Conservation (phyloP, 148 eudicot species). For the Cornus controversa region DNA sequence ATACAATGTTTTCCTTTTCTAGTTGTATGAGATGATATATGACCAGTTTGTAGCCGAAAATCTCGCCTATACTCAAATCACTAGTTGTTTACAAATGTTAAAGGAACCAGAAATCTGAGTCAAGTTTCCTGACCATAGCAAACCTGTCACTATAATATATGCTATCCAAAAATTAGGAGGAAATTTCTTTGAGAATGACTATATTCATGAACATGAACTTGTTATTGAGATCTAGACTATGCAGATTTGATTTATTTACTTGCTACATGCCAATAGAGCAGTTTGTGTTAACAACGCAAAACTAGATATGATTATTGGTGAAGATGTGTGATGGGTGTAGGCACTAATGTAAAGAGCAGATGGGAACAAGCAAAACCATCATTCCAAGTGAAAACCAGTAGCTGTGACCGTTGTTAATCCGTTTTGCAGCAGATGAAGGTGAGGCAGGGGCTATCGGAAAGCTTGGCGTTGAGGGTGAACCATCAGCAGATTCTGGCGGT, state of each 20-base stretch:
- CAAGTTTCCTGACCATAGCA: no score
- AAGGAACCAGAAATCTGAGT: no score
- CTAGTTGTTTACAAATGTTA: no score
- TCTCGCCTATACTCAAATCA: no score
- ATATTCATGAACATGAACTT: background rate
- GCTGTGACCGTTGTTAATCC: background rate
- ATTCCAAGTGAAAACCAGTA: background rate
- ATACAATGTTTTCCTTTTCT: no score
- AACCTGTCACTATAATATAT: background rate
- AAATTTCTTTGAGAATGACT: background rate
- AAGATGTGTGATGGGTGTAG: background rate
- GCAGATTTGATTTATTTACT: background rate
- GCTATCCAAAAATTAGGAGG: no score
- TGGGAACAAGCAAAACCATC: background rate
- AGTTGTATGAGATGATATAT: no score
- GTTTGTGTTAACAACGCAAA: background rate
- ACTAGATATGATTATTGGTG: background rate
- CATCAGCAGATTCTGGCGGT: slow-evolving; percentile 8
- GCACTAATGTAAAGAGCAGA: background rate
- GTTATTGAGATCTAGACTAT: background rate
- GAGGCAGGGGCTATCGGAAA: background rate
- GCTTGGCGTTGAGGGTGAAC: no score
- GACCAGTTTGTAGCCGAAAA: no score
- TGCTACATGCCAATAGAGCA: background rate
- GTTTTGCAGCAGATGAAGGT: slow-evolving; percentile 11